These are phyloP conservation scores for Barnettozyma botsteinii DNA, from an alignment of 805 yeast genomes.

Conservation along the genomic window DNA sequence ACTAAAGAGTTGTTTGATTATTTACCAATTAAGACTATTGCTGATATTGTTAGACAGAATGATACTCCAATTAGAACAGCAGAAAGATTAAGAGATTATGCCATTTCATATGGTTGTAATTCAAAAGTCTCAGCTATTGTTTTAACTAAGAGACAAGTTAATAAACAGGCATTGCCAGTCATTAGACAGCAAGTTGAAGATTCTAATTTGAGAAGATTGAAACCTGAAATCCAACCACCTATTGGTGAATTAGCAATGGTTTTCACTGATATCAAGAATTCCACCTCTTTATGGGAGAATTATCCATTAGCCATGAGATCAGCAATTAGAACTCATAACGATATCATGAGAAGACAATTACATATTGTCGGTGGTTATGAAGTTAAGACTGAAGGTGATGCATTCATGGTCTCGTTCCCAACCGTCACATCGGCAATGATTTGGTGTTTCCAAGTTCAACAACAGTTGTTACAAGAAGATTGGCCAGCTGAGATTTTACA, in stretches of 20 bases:
- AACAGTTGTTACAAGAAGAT: slow-evolving; percentile 73
- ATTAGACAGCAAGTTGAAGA: slow-evolving; percentile 62
- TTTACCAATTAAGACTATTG: slow-evolving; percentile 77
- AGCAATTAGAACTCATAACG: slow-evolving; percentile 91
- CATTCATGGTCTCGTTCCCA: slow-evolving; percentile 96
- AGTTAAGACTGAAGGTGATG: slow-evolving; percentile 98
- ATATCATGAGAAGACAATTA: slow-evolving; percentile 88
- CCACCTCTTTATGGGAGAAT: slow-evolving; percentile 90
- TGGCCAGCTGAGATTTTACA: slow-evolving; percentile 94
- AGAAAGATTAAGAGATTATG: slow-evolving; percentile 87
- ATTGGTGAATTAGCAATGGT: slow-evolving; percentile 92
- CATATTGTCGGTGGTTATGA: slow-evolving; percentile 96
- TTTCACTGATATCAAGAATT: slow-evolving; percentile 93
- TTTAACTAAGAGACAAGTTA: slow-evolving; percentile 53
- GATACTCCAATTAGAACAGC: slow-evolving; percentile 89
- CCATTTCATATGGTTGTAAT: slow-evolving; percentile 83
- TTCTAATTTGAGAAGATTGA: slow-evolving; percentile 72
- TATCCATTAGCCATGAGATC: slow-evolving; percentile 93
- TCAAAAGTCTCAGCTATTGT: slow-evolving; percentile 81
- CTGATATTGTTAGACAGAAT: slow-evolving; percentile 79
- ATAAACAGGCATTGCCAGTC: slow-evolving; percentile 27
- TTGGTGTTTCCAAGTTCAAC: slow-evolving; percentile 94
- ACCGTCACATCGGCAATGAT: slow-evolving; percentile 83
- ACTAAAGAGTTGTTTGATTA: slow-evolving; percentile 82
- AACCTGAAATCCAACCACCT: slow-evolving; percentile 91